Conservation (phyloP, 2,329 filamentous ascomycete genomes). For the Penicillium sp. region DNA sequence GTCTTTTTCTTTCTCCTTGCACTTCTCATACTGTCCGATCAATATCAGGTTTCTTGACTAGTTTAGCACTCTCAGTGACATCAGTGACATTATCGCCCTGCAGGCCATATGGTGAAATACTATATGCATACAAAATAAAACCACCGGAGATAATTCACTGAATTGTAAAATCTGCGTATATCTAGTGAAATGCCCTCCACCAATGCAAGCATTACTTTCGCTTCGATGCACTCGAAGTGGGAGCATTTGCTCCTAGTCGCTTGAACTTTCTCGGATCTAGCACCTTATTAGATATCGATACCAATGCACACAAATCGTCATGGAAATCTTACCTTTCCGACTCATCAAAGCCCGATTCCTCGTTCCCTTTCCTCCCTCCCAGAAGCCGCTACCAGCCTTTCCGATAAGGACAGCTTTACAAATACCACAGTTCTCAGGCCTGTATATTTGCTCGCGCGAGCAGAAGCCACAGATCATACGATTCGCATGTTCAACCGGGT, state of each 20-base stretch:
- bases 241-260: constrained; percentile 49
- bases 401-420: constrained; percentile 69
- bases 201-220: constrained; percentile 24
- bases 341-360: constrained; percentile 68
- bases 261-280: constrained; percentile 68
- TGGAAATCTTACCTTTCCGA: constrained; percentile 52
- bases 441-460: constrained; percentile 75
- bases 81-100: too few species aligned
- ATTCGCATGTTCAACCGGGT: constrained; percentile 75
- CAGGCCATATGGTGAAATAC: neutral
- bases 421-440: constrained; percentile 69
- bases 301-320: neutral
- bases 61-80: too few species aligned
- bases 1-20: too few species aligned
- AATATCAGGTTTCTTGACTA: too few species aligned
- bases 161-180: neutral
- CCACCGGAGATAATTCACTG: neutral
- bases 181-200: neutral
- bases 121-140: neutral
- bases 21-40: too few species aligned
- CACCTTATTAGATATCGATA: constrained; percentile 5
- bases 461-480: constrained; percentile 80
- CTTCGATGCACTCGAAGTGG: constrained; percentile 31
- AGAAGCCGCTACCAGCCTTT: constrained; percentile 66
- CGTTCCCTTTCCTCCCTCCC: constrained; percentile 84